Evolutionary conservation across 371 early-diverging fungal genomes (phyloP), one percentile per base, ranked within the genome.

Genomic region (Furculomyces boomerangus): DNA sequence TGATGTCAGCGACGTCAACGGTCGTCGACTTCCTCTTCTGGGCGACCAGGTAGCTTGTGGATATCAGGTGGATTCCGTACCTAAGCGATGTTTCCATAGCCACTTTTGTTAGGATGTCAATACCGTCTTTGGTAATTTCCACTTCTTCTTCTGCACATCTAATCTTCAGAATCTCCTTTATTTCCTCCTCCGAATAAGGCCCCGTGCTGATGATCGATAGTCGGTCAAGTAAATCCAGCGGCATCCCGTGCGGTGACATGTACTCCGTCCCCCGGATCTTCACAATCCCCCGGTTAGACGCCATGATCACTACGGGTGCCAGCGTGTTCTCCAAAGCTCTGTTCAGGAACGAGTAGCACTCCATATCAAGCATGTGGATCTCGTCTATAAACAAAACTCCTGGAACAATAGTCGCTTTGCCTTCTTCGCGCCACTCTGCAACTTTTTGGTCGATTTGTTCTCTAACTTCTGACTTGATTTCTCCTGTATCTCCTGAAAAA

Each of bases 301-400:
- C 95, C 88, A 99, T 91, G 59, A 99, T 90, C 41, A 99, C 91
- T 13, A 98, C 81, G 5, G 99, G 99, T 13, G 94, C 89, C 80
- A 91, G 74, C 35, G 81, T 81, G 63, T 89, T 88, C 69, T 98
- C 98, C 18, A 95, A 74, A 1, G 96, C 93, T 32, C 96, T 83
- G 73, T 98, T 98, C 47, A 99, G 69, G 79, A 90, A 98, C 7
- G 96, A 92, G 68, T 97, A 98, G 70, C 97, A 95, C 69, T 98
- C 99, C 58, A 95, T 90, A 61, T 98, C 98, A 28, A 99, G 86
- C 87, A 98, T 90, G 68, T 99, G 96, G 29, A 94, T 93, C 71
- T 99, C 98, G 63, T 98, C 96, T 60, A 99, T 93, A 71, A 99
- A 96, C 30, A 99, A 76, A 8, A 88, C 93, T 28, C 99, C 99